Evolutionary conservation across 1,284 basidiomycete genomes (phyloP), one percentile per base, ranked within the genome.

Genomic region (Puccinia triticina): DNA sequence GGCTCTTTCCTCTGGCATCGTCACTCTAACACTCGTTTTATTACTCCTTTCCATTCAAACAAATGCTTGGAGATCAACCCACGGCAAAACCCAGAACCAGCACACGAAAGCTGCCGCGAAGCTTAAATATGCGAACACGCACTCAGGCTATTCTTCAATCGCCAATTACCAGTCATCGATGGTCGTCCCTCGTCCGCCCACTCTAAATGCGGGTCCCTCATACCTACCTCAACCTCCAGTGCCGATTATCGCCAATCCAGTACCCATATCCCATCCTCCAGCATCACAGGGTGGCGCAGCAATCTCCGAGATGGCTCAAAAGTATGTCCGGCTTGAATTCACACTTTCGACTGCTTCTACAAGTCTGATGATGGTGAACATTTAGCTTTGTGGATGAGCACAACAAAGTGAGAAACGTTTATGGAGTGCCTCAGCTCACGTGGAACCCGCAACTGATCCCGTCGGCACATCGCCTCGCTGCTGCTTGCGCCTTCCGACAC

Each of bases 401-500:
- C 48, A 82, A 82, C 53, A 67, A 76, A 69, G 40, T 66, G 18
- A 57, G 80, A 55, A 14, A 34, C 14, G 34, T n/a, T 26, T 82
- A 82, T 40, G 40, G 73, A 26, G 81, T 50, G 11, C 48, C 34
- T 26, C 61, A 32, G 26, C n/a, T 82, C n/a, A n/a, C 43, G 21
- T 82, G 81, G 81, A 82, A 71, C 32, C 14, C 74, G 23, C 55
- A 69, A 40, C 37, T 82, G 8, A 46, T 73, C 23, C 34, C 43
- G n/a, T 23, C 64, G 10, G 73, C 81, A 7, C 57, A 77, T 40
- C 46, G 48, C 32, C 59, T 75, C 50, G 50, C 73, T 48, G 50
- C 37, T 46, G 32, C 40, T 26, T 82, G 81, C 66, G 64, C 72
- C 34, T 82, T 74, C 73, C 37, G 66, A 50, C 81, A 82, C 32